Base-by-base conservation (phyloP, 768 basidiomycete species). In the Rhodotorula babjevae region DNA sequence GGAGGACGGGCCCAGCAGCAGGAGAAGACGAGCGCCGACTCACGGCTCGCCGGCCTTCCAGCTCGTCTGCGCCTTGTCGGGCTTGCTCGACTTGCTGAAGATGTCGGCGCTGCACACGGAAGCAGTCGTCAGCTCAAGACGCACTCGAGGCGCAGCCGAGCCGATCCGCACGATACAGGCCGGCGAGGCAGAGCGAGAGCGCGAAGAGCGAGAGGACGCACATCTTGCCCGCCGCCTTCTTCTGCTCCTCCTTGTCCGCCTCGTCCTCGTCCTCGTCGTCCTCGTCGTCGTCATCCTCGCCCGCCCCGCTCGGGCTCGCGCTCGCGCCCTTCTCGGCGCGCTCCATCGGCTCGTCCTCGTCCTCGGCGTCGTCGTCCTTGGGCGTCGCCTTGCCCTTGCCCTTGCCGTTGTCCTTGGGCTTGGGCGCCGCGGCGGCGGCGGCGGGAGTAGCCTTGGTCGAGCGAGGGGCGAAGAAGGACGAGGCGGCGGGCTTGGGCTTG, bases 11-110 rank as follows among this genome's bases (percentile, higher is more conserved):
- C 3, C 19, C 47, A 23, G n/a, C n/a, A 62, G 56, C 19, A 33
- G 2, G 23, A 27, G 23, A 9, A 7, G 31, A n/a, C 8, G 14
- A 3, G 44, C 18, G 14, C 18, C 5, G 33, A 60, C 61, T n/a
- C n/a, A 75, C 74, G 74, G 74, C 16, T 67, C 70, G n/a, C 70
- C 70, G 40, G 46, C 65, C 52, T 71, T 69, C 74, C 74, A 75
- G 29, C 33, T 66, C 19, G 67, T 65, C 25, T 44, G 33, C 18
- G 60, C 60, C 23, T 50, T 72, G 55, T 67, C 69, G 27, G 52
- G 27, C 33, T 59, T 61, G 46, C 18, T 60, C 66, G 66, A 36
- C 50, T 61, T 67, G 66, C 49, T 61, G 63, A 76, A 76, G 61
- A 76, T 72, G 15, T 76, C 75, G 65, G 75, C 75, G 40, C 75